Evolutionary conservation across 1,139 yeast genomes (phyloP), one percentile per base, ranked within the genome.

Genomic region (Pichia norvegensis): DNA sequence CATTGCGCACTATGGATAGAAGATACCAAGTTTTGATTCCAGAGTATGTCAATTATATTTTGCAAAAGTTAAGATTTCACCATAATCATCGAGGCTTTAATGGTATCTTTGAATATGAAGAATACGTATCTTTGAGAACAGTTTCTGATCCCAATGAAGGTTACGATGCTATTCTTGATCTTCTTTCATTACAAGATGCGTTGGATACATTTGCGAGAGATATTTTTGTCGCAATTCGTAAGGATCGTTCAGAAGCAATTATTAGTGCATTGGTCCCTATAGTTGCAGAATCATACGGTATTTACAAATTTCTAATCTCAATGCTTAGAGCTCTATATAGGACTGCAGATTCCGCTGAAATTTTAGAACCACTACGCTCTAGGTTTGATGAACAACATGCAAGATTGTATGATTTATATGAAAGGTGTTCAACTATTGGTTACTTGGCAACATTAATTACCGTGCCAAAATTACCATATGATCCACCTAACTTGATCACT

Each of bases 61-160:
- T 85, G 46, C 75, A 76, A 57, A 92, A 92, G 62, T 73, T 92
- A 53, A 78, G 78, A 48, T 92, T 92, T 64, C 97, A 92, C 62
- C 78, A 84, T 46, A 74, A 77, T 51, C 95, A 92, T 60, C 81
- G 87, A 14, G 95, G 90, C 2, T 92, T 90, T 67, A 90, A 85
- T 60, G 97, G 97, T 20, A 88, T 90, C 40, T 92, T 92, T 66
- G 98, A 92, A 62, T 92, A 92, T 60, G 95, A 88, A 63, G 98
- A 92, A 61, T 92, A 90, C 61, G 80, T 90, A 39, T 86, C 96
- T 2, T 73, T 92, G 55, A 76, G 88, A 50, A 81, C 90, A 4
- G 95, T 87, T 36, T 83, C 86, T 59, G 96, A 92, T 61, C 97
- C 97, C 3, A 90, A 92, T 61, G 96, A 88, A 66, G 97, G 97